These are phyloP conservation scores for Penicillium ochrochloron DNA, from an alignment of 495 filamentous ascomycete species.

Conservation along the genomic window DNA sequence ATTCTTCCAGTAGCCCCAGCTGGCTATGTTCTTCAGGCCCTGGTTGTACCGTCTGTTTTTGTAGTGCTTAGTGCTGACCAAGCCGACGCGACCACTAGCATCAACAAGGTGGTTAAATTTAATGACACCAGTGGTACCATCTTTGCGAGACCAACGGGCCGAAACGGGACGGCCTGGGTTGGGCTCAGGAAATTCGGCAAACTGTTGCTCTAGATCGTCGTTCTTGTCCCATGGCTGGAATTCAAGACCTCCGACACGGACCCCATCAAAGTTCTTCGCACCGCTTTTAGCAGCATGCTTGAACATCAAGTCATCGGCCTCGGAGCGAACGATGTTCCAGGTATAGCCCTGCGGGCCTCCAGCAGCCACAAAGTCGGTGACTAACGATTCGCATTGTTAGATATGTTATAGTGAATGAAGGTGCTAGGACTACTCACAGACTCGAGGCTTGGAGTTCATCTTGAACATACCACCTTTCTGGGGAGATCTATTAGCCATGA, in stretches of 20 bases:
- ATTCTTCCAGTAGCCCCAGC: slow-evolving; percentile 45
- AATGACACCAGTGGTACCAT: slow-evolving; percentile 42
- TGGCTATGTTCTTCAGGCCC: slow-evolving; percentile 44
- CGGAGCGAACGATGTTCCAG: slow-evolving; percentile 60
- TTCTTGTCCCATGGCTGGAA: slow-evolving; percentile 35
- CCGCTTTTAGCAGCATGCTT: slow-evolving; percentile 51
- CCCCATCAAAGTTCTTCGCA: slow-evolving; percentile 50
- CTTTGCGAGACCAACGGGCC: slow-evolving; percentile 48
- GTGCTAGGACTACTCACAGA: slow-evolving; percentile 21
- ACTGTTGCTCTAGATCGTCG: slow-evolving; percentile 5
- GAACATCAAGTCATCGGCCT: slow-evolving; percentile 57
- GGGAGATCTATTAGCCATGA: background rate
- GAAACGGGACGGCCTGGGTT: slow-evolving; percentile 50
- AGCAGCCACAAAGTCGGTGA: slow-evolving; percentile 54
- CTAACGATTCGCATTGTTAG: slow-evolving; percentile 18
- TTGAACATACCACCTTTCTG: slow-evolving; percentile 53
- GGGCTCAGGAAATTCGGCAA: slow-evolving; percentile 6
- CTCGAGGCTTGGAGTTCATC: slow-evolving; percentile 40
- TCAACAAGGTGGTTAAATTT: slow-evolving; percentile 45
- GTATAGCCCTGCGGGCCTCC: slow-evolving; percentile 47
- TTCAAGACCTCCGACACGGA: slow-evolving; percentile 39
- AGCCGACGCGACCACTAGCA: slow-evolving; percentile 42
- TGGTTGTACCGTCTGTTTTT: slow-evolving; percentile 44
- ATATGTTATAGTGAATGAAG: background rate
- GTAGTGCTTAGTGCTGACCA: slow-evolving; percentile 43